These are phyloP conservation scores for Penicillium soppii DNA, from an alignment of 495 filamentous ascomycete species.

Conservation along the genomic window DNA sequence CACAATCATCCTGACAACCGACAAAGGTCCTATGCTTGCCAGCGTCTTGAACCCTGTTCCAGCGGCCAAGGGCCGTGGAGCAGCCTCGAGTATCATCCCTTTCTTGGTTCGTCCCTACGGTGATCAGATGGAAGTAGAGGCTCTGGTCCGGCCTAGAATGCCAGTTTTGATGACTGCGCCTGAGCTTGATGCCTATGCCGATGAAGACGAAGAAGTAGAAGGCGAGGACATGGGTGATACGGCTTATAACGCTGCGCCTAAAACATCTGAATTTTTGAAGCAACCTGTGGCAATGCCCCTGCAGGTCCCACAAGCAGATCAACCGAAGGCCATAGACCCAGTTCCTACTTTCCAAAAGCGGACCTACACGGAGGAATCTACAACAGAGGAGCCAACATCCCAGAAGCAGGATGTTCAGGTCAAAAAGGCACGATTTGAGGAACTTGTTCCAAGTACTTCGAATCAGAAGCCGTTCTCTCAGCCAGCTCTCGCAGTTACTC, in stretches of 20 bases:
- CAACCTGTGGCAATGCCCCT: slow-evolving; percentile 14
- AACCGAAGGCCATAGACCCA: slow-evolving; percentile 13
- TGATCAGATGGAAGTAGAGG: slow-evolving; percentile 63
- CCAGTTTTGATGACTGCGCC: slow-evolving; percentile 45
- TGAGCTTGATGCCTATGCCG: slow-evolving; percentile 25
- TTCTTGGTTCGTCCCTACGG: slow-evolving; percentile 64
- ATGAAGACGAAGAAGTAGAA: slow-evolving; percentile 44
- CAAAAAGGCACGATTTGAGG: slow-evolving; percentile 39
- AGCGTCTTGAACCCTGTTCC: slow-evolving; percentile 75
- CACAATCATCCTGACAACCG: slow-evolving; percentile 66
- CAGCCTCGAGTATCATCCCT: slow-evolving; percentile 70
- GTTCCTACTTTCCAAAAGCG: slow-evolving; percentile 32
- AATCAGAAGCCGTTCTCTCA: too few species aligned
- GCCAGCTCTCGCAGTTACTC: slow-evolving; percentile 11
- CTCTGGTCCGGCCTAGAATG: slow-evolving; percentile 67
- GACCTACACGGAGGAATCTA: slow-evolving; percentile 30
- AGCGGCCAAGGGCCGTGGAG: slow-evolving; percentile 53
- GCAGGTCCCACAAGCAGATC: slow-evolving; percentile 10
- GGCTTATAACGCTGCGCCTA: slow-evolving; percentile 11
- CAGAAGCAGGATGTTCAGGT: slow-evolving; percentile 17
- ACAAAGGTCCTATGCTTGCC: slow-evolving; percentile 69
- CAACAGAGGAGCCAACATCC: slow-evolving; percentile 2
- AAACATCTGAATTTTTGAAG: slow-evolving; percentile 28
- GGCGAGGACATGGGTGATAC: slow-evolving; percentile 34
- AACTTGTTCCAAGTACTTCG: slow-evolving; percentile 6